Evolutionary conservation across 192 early-diverging fungal genomes (phyloP), one percentile per base, ranked within the genome.

Genomic region (Mortierella claussenii): DNA sequence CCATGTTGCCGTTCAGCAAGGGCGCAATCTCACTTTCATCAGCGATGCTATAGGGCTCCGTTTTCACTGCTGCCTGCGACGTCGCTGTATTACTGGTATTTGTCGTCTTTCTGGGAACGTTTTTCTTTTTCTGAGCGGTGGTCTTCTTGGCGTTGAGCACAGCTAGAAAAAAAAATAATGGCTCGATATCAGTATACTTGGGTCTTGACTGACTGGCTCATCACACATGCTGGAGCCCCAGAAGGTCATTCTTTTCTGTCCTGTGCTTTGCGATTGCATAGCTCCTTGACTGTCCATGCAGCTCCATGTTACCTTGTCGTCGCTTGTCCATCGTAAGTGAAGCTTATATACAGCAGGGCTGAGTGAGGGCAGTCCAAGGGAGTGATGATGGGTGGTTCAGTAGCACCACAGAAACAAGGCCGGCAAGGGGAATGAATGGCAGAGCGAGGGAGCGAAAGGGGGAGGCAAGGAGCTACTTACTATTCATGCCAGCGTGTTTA

Each of bases 131-230:
- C 30, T 76, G 73, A 0, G 59, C 73, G 24, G 51, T 62, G 9
- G 73, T 46, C 53, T 65, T 76, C 42, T 76, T 76, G 48, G 73
- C 63, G 51, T 76, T 76, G 21, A 76, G 17, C 24, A 75, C 70
- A 27, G 73, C 73, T 76, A 57, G 30, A 21, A 46, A 10, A 10
- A 40, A 10, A 40, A 10, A 40, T 40, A 13, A 40, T n/a, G n/a
- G n/a, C n/a, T n/a, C n/a, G n/a, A n/a, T n/a, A n/a, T n/a, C n/a
- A n/a, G n/a, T n/a, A n/a, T n/a, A n/a, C n/a, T n/a, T n/a, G n/a
- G n/a, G n/a, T n/a, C n/a, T n/a, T n/a, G 37, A 40, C 7, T 40
- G 37, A 13, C 37, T 7, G 13, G 37, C 37, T 10, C 37, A 40
- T 40, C 37, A 40, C n/a, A n/a, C n/a, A 50, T 30, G 48, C 24